Conservation (phyloP, 305 asterid species). For the Fraxinus angustifolia region DNA sequence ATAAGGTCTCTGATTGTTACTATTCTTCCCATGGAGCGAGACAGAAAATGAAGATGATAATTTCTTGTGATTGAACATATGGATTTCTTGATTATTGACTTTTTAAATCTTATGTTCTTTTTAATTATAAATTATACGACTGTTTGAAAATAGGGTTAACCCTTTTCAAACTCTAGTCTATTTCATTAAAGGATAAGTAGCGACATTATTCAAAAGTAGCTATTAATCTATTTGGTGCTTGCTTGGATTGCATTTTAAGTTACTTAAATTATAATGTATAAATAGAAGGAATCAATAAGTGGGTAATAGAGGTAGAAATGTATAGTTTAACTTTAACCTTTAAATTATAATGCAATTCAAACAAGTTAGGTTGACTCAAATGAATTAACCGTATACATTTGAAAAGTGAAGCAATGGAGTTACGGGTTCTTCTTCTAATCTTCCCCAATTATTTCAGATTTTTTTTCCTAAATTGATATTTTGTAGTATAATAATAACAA, state of each 20-base stretch:
- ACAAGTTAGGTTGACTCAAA: not conserved
- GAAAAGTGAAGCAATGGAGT: not conserved
- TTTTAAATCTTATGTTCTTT: not conserved
- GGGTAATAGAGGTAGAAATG: not conserved
- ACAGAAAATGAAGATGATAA: not conserved
- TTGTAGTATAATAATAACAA: too few relatives aligned
- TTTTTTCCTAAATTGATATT: too few relatives aligned
- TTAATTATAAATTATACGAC: not conserved
- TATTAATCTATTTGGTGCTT: not conserved
- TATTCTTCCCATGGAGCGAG: slow-evolving; percentile 47
- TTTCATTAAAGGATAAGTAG: not conserved
- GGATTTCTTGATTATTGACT: not conserved
- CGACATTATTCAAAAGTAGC: not conserved
- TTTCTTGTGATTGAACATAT: not conserved
- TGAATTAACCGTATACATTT: not conserved
- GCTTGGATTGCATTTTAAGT: not conserved
- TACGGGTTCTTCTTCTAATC: not conserved
- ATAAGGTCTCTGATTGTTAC: slow-evolving; percentile 41
- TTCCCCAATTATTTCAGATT: not conserved
- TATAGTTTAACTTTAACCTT: not conserved
- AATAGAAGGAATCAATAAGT: not conserved
- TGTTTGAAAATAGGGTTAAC: not conserved
- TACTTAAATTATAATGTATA: not conserved
- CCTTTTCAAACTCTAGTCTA: not conserved
- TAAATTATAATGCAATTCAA: too few relatives aligned